Conservation (phyloP, 331 rosid genomes). For the Rhamnella rubrinervis region DNA sequence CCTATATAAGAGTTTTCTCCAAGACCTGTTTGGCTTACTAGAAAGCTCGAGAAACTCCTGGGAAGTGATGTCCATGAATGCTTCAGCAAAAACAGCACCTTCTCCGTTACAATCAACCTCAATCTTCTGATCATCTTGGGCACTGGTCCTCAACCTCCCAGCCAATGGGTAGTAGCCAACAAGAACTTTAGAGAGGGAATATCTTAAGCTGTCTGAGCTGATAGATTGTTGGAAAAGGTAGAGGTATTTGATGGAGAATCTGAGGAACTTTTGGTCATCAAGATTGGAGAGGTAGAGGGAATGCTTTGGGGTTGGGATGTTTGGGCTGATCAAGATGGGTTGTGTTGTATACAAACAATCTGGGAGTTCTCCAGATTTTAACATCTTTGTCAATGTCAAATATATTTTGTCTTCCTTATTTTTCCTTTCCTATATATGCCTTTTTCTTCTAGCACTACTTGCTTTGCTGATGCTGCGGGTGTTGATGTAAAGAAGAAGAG, state of each 20-base stretch:
- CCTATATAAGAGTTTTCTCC: constrained; percentile 68
- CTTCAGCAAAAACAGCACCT: constrained; percentile 80
- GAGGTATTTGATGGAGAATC: constrained; percentile 75
- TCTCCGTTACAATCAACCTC: constrained; percentile 79
- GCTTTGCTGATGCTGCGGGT: neutral
- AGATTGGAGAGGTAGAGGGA: constrained; percentile 74
- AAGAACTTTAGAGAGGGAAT: constrained; percentile 59
- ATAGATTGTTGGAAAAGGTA: constrained; percentile 55
- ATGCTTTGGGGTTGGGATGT: constrained; percentile 69
- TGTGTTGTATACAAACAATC: constrained; percentile 53
- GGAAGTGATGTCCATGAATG: constrained; percentile 65
- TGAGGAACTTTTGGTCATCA: constrained; percentile 80
- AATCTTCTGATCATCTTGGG: constrained; percentile 56
- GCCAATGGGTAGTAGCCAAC: constrained; percentile 85
- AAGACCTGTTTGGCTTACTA: constrained; percentile 55
- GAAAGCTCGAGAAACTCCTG: constrained; percentile 51
- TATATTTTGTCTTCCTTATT: neutral
- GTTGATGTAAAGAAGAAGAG: neutral
- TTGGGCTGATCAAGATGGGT: constrained; percentile 46
- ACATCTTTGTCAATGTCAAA: constrained; percentile 17
- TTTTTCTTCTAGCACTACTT: neutral
- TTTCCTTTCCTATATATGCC: neutral
- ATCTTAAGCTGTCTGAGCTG: constrained; percentile 46
- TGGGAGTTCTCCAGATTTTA: constrained; percentile 63
- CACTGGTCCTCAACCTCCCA: constrained; percentile 53